Percentiles rank a stretch among this genome's conserved stretches.
Conservation (phyloP, 2,329 filamentous ascomycete species). For the Parastagonospora nodorum region DNA sequence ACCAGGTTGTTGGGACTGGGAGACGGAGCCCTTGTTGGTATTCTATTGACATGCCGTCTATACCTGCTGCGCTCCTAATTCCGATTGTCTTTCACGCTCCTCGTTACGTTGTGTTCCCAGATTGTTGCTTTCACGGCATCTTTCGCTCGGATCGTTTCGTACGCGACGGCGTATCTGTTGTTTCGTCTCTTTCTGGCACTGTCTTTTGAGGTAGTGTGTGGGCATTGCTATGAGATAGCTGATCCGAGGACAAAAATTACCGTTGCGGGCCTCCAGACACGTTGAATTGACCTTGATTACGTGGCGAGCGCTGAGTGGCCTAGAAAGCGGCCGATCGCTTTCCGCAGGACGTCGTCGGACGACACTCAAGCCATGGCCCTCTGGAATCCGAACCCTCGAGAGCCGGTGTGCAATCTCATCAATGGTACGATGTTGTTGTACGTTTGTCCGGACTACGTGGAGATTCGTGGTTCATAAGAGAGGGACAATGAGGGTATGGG, state of each 20-base stretch:
- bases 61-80: too few relatives aligned
- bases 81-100: too few relatives aligned
- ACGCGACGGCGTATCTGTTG: too few relatives aligned
- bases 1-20: too few relatives aligned
- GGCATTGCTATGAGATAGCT: too few relatives aligned
- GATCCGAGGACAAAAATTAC: background rate
- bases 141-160: too few relatives aligned
- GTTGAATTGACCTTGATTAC: slow-evolving; percentile 35
- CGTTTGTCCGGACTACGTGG: background rate
- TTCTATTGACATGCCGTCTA: too few relatives aligned
- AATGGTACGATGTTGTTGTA: slow-evolving; percentile 1
- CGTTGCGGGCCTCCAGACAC: slow-evolving; percentile 1
- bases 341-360: slow-evolving; percentile 12
- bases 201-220: too few relatives aligned
- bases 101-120: too few relatives aligned
- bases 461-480: slow-evolving; percentile 14
- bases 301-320: slow-evolving; percentile 51
- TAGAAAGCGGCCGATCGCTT: slow-evolving; percentile 44
- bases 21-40: too few relatives aligned
- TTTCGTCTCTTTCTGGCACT: too few relatives aligned
- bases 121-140: too few relatives aligned
- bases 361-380: slow-evolving; percentile 3
- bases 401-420: slow-evolving; percentile 3
- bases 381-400: slow-evolving; percentile 18
- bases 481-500: slow-evolving; percentile 23